Base-by-base conservation (phyloP, 2,329 filamentous ascomycete genomes). In the Colletotrichum eremochloae region DNA sequence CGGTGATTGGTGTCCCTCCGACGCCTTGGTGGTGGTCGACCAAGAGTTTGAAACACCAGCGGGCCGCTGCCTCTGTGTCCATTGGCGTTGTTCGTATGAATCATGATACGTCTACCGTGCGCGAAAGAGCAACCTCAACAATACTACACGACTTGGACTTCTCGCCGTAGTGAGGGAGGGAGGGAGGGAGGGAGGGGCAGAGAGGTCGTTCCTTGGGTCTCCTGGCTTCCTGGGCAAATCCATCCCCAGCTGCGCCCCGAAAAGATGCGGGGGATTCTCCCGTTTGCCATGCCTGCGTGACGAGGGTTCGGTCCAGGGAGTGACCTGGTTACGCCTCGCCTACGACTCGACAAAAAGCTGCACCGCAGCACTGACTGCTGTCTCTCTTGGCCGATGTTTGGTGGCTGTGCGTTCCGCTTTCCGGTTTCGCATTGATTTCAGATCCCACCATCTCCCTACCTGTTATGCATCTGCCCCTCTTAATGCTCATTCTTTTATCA, bases 351-450 rank as follows among this genome's bases (percentile, higher is more conserved):
- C 12, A 9, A 29, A 50, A 46, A 46, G 33, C 40, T 57, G 50
- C 29, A 38, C 44, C 55, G 44, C 63, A 46, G 63, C 63, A 60
- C 63, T 50, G 63, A 50, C 40, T n/a, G 44, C 60, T 50, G 65
- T 48, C 60, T 69, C 65, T 63, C 58, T 72, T 50, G 66, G 66
- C 66, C 53, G 66, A 72, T 69, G 46, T 64, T 7, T 69, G 58
- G 60, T 72, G 69, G 66, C 69, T 69, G 69, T 72, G 69, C 69
- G 69, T 69, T 67, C 69, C 66, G 69, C 53, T 69, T 69, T 64
- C 69, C 69, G 69, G 69, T 72, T 72, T 72, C 69, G 69, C 69
- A 72, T 72, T 69, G 69, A 72, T 72, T 72, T 72, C 69, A 72
- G 69, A 69, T 72, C 60, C 69, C 60, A 55, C 66, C 65, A 61